phyloP scores from a whole-genome alignment of 2,329 filamentous ascomycete genomes.

The Mariannaea sp. region DNA sequence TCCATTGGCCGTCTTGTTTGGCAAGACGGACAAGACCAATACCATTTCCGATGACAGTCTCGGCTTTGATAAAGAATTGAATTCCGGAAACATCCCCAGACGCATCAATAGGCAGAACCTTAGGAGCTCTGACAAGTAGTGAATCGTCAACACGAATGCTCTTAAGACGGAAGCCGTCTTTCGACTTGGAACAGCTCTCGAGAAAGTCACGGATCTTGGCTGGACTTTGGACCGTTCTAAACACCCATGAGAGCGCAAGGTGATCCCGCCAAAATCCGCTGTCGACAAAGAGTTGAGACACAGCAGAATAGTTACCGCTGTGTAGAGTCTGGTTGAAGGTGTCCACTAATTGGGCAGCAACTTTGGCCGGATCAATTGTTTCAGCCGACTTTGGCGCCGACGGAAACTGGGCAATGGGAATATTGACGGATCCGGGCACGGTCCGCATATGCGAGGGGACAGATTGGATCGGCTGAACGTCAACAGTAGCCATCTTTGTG shows the following conservation, averaged over 20 bases:
- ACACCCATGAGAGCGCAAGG: slow-evolving; percentile 60
- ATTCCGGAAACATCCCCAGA: slow-evolving; percentile 56
- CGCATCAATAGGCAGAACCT: slow-evolving; percentile 53
- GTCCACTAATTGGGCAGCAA: slow-evolving; percentile 46
- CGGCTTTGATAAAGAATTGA: slow-evolving; percentile 59
- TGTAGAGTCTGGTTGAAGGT: slow-evolving; percentile 49
- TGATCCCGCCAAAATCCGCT: slow-evolving; percentile 64
- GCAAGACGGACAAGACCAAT: slow-evolving; percentile 60
- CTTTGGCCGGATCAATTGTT: slow-evolving; percentile 42
- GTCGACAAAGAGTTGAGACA: slow-evolving; percentile 39
- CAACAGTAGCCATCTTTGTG: slow-evolving; percentile 28
- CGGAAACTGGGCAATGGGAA: slow-evolving; percentile 52
- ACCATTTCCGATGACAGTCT: slow-evolving; percentile 59
- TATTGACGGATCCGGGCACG: slow-evolving; percentile 59
- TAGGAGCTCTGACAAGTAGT: slow-evolving; percentile 50
- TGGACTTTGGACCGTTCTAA: slow-evolving; percentile 55
- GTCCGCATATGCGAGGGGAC: slow-evolving; percentile 38
- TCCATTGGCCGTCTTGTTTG: slow-evolving; percentile 55
- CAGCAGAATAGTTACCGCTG: slow-evolving; percentile 40
- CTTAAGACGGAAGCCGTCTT: slow-evolving; percentile 48
- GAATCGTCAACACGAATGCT: slow-evolving; percentile 53
- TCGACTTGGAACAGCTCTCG: slow-evolving; percentile 35
- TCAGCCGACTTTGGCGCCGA: slow-evolving; percentile 33
- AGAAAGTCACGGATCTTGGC: slow-evolving; percentile 49
- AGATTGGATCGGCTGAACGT: slow-evolving; percentile 22